Evolutionary conservation across 208 protist species (phyloP), one percentile per base, ranked within the genome.

Genomic region (Porcisia hertigi): DNA sequence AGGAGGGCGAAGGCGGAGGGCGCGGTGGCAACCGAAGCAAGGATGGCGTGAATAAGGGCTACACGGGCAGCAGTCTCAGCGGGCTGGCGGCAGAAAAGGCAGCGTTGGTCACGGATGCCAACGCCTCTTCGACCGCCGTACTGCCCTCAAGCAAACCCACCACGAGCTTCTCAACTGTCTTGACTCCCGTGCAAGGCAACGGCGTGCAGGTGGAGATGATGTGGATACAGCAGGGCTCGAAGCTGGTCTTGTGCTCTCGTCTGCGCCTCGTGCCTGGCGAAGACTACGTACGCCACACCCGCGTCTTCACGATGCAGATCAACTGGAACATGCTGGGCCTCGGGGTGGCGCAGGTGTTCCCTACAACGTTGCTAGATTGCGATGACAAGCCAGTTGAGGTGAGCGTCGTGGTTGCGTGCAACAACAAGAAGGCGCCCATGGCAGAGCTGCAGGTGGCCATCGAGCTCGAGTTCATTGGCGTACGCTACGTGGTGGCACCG

Each of bases 301-400:
- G 71, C 45, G 66, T 94, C 18, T 30, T 55, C 8, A 79, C 76
- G 25, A 67, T 94, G 69, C 90, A 94, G 73, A 75, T 94, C 16
- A 91, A 92, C 73, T 77, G 86, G 65, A 94, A 94, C 75, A 84
- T 85, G 72, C 89, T 90, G 69, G 82, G 86, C 55, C 83, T 94
- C 66, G 90, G 88, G 16, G 66, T 94, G 7, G 76, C 83, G 55
- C 86, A 94, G 69, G 83, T 84, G 25, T 89, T 89, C 54, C 83
- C 88, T 16, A 54, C 54, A n/a, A 78, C 77, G 20, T 47, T 47
- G 58, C 80, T 94, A 2, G 81, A 86, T 41, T 30, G 71, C 3
- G 86, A 80, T 23, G 77, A 86, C 49, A 82, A 85, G 73, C 76
- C 79, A 23, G 65, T 62, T 3, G 79, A 85, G 30, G 59, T 87